Percentiles rank a stretch among this genome's conserved stretches.
Conservation (phyloP, 192 early-diverging fungal species). For the Geranomyces michiganensis region DNA sequence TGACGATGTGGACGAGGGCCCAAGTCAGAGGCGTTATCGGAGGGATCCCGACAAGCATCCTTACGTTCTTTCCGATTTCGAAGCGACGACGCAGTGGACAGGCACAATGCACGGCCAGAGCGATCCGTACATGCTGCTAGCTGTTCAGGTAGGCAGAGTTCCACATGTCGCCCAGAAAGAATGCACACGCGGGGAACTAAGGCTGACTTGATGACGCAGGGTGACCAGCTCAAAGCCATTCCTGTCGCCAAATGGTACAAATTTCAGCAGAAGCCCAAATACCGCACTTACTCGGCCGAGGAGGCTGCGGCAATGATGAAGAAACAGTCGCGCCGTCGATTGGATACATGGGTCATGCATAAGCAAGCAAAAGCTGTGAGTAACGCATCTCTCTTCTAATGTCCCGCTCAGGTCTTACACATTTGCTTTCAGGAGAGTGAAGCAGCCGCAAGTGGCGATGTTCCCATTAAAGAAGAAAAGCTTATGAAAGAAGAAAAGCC, state of each 20-base stretch:
- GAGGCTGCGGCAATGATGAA: constrained; percentile 54
- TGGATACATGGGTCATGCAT: constrained; percentile 38
- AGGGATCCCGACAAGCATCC: constrained; percentile 50
- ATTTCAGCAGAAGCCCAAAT: constrained; percentile 44
- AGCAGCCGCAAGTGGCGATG: neutral
- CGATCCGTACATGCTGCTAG: constrained; percentile 43
- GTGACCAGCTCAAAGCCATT: constrained; percentile 42
- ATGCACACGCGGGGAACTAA: too few relatives aligned
- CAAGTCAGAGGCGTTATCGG: neutral
- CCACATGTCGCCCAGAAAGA: neutral
- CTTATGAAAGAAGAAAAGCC: constrained; percentile 36
- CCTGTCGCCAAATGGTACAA: constrained; percentile 55
- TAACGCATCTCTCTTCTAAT: neutral
- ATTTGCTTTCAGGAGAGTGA: neutral
- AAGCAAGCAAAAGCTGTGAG: constrained; percentile 31
- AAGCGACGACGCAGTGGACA: constrained; percentile 21
- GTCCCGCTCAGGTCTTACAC: neutral
- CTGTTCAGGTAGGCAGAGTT: constrained; percentile 11
- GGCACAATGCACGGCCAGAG: constrained; percentile 42
- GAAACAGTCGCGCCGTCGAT: constrained; percentile 19
- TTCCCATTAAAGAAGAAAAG: constrained; percentile 20
- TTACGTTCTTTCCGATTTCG: constrained; percentile 45
- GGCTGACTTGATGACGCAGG: neutral
- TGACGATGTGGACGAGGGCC: constrained; percentile 23
- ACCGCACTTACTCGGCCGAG: constrained; percentile 51